Evolutionary conservation across 139 green algal species (phyloP).

Genomic region (Chlorella sorokiniana): DNA sequence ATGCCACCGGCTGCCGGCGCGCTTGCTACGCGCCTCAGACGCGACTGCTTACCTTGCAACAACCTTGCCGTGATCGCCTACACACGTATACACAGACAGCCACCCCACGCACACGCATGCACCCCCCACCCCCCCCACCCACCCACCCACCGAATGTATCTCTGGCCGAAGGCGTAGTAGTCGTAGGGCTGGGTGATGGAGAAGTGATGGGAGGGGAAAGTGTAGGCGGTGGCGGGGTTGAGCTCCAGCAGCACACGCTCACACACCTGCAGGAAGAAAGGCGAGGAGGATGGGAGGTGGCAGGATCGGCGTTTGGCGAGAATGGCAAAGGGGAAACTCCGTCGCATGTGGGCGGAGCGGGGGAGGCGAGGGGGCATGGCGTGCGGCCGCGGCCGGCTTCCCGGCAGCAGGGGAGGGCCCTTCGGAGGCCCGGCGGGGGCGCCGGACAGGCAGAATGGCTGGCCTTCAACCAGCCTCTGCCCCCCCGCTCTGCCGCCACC

Average conservation of each 20-base stretch:
- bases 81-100: not conserved
- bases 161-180: conserved; percentile 97
- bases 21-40: too few species aligned
- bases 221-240: conserved; percentile 68
- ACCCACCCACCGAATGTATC: conserved; percentile 65
- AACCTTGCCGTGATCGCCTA: too few species aligned
- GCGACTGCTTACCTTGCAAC: too few species aligned
- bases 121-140: not conserved
- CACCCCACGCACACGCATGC: not conserved
- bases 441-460: too few species aligned
- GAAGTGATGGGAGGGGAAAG: conserved; percentile 90
- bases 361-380: too few species aligned
- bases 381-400: too few species aligned
- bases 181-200: conserved; percentile 86
- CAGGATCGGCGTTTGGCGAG: not conserved
- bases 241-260: conserved; percentile 37
- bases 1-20: too few species aligned
- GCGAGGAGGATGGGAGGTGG: not conserved
- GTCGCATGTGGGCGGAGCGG: too few species aligned
- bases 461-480: too few species aligned
- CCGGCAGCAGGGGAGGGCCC: too few species aligned
- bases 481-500: not conserved
- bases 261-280: conserved; percentile 17
- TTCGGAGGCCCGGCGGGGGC: too few species aligned
- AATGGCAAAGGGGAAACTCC: too few species aligned